A percentile compares a stretch with the other conserved stretches of the same genome.
Conservation (phyloP, 306 rosid genomes). For the Ceratonia siliqua region DNA sequence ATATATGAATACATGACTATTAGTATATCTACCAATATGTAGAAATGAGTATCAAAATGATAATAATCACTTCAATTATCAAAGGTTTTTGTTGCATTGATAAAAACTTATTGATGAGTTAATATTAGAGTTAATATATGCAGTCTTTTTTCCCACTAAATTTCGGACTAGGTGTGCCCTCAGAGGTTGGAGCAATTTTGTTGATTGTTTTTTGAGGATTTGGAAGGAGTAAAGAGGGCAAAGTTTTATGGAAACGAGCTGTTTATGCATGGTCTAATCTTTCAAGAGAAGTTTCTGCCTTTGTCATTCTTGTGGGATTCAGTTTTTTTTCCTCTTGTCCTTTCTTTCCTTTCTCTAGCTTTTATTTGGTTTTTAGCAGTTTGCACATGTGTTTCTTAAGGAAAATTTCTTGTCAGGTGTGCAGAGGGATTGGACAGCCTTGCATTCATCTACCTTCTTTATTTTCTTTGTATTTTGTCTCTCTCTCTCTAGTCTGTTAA, state of each 20-base stretch:
- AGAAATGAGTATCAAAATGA: not conserved
- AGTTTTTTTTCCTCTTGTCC: not conserved
- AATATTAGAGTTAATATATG: not conserved
- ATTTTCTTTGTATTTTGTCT: not conserved
- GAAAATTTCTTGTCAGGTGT: not conserved
- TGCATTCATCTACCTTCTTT: not conserved
- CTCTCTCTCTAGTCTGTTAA: constrained; percentile 1
- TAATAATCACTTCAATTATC: too few species aligned
- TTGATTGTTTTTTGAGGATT: not conserved
- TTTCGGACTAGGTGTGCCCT: not conserved
- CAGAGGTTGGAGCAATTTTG: not conserved
- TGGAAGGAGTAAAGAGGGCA: not conserved
- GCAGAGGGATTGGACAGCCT: not conserved
- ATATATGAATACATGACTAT: not conserved
- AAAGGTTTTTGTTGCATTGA: not conserved
- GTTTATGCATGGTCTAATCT: not conserved
- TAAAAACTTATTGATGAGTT: not conserved
- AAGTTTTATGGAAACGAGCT: not conserved
- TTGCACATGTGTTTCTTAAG: not conserved
- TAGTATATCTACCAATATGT: not conserved
- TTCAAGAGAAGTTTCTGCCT: not conserved
- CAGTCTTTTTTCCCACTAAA: not conserved
- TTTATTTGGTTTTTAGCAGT: constrained; percentile 1
- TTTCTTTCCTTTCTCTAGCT: not conserved
- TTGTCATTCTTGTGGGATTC: not conserved